These are phyloP conservation scores for Phylloporus arenicola DNA, from an alignment of 768 basidiomycete species.

Conservation along the genomic window DNA sequence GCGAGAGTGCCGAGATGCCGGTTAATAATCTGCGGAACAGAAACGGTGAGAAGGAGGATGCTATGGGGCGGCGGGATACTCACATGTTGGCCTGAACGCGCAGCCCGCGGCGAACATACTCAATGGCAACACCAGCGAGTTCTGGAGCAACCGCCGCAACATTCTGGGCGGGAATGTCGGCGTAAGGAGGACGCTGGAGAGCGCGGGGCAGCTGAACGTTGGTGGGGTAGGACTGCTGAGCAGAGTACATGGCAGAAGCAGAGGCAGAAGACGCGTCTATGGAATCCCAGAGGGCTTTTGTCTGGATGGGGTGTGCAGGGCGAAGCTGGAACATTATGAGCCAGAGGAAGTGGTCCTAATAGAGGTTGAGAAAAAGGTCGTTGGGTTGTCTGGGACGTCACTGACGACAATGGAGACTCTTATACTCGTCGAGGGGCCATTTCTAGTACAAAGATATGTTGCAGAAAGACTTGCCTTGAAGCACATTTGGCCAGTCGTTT, in stretches of 20 bases:
- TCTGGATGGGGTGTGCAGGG: slow-evolving; percentile 32
- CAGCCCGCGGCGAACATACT: slow-evolving; percentile 56
- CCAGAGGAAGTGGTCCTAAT: slow-evolving; percentile 16
- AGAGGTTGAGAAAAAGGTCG: slow-evolving; percentile 17
- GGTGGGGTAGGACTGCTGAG: slow-evolving; percentile 26
- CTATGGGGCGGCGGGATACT: slow-evolving; percentile 17
- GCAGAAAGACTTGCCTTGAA: slow-evolving; percentile 20
- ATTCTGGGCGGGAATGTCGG: slow-evolving; percentile 52
- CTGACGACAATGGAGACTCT: slow-evolving; percentile 18
- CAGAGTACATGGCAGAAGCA: slow-evolving; percentile 23
- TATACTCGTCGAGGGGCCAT: slow-evolving; percentile 24
- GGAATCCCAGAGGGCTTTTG: slow-evolving; percentile 34
- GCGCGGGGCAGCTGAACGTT: slow-evolving; percentile 67
- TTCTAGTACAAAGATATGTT: slow-evolving; percentile 34
- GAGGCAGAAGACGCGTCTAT: slow-evolving; percentile 24
- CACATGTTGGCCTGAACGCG: slow-evolving; percentile 42
- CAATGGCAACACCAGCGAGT: slow-evolving; percentile 48
- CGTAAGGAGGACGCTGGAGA: slow-evolving; percentile 56
- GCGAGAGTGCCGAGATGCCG: slow-evolving; percentile 42
- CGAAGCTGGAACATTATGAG: slow-evolving; percentile 32
- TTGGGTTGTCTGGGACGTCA: slow-evolving; percentile 7
- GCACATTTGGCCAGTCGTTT: slow-evolving; percentile 33
- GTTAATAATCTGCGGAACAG: slow-evolving; percentile 34
- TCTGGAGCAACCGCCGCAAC: slow-evolving; percentile 50
- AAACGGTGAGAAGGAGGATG: slow-evolving; percentile 18